Percentiles rank a stretch among this genome's conserved stretches.
phyloP scores from a whole-genome alignment of 2,329 filamentous ascomycete genomes.

The Colletotrichum navitas region DNA sequence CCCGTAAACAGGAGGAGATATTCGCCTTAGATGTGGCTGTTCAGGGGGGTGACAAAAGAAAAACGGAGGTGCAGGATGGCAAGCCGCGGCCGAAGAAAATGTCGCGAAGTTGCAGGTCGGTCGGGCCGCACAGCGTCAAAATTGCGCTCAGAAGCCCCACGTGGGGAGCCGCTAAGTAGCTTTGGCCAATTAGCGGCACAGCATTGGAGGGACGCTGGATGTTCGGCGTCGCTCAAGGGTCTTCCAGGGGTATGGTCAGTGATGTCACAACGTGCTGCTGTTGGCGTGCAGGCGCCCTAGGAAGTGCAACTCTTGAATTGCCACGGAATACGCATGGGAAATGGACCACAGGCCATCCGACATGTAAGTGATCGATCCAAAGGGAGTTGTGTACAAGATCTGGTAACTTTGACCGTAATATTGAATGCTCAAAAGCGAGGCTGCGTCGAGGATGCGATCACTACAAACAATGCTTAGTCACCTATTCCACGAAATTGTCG shows the following conservation, averaged over 20 bases:
- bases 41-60: constrained; percentile 25
- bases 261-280: constrained; percentile 27
- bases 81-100: constrained; percentile 22
- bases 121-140: constrained; percentile 20
- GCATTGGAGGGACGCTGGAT: constrained; percentile 17
- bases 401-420: not conserved
- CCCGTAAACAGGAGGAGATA: not conserved
- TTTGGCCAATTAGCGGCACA: constrained; percentile 25
- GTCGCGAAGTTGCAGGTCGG: constrained; percentile 20
- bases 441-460: not conserved
- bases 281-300: not conserved
- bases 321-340: not conserved
- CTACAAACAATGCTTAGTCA: constrained; percentile 1
- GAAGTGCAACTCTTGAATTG: not conserved
- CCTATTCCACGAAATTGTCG: constrained; percentile 9
- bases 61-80: constrained; percentile 14
- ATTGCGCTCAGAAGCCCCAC: constrained; percentile 36
- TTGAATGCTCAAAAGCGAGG: not conserved
- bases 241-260: constrained; percentile 19
- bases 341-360: not conserved
- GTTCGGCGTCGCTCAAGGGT: constrained; percentile 23
- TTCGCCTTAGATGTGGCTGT: constrained; percentile 5
- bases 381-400: not conserved
- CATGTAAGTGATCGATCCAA: not conserved
- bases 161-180: constrained; percentile 12